Base-by-base conservation (phyloP, 2,329 filamentous ascomycete species). In the Alternaria incomplexa region DNA sequence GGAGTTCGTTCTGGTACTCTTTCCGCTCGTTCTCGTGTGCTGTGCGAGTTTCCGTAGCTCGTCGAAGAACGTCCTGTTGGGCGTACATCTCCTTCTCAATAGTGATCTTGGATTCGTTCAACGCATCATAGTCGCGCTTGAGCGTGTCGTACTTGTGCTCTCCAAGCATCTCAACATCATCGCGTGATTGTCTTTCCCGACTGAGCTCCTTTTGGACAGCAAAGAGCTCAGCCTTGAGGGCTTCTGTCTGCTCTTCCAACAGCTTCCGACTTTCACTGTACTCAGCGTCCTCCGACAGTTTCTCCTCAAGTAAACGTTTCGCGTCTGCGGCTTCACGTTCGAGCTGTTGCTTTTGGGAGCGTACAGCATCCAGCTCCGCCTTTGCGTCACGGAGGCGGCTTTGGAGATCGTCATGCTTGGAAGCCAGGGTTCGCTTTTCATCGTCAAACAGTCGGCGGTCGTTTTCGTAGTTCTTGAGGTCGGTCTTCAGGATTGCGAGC, bases 51-150 rank as follows among this genome's bases (percentile, higher is more conserved):
- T 97, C 93, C 69, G 91, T 93, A 11, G 93, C 92, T 58, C 95
- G 89, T 40, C 96, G 89, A 48, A 97, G 87, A 11, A 92, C 91
- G 76, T 99, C 95, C 79, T 97, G 94, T 76, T 98, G 95, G 6
- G 92, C 91, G 77, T 98, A 98, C 78, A 99, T 90, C 80, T 98
- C 95, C 79, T 97, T 98, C 80, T 99, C 95, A 66, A 99, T 97
- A 50, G 90, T 97, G 73, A 97, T 97, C 80, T 99, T 99, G 26
- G 93, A 90, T 67, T 97, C 93, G 72, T 97, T 97, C 32, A 98
- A 85, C 32, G 89, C 88, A 53, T 96, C 90, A 71, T 90, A 97
- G 68, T 98, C 93, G 25, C 94, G 90, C 76, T 94, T 90, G 63
- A 99, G 84, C 54, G 90, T 88, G 47, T 91, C 85, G 72, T 90